Evolutionary conservation across 179 eudicot genomes (phyloP), one percentile per base, ranked within the genome.

Genomic region (Spergularia azorica): DNA sequence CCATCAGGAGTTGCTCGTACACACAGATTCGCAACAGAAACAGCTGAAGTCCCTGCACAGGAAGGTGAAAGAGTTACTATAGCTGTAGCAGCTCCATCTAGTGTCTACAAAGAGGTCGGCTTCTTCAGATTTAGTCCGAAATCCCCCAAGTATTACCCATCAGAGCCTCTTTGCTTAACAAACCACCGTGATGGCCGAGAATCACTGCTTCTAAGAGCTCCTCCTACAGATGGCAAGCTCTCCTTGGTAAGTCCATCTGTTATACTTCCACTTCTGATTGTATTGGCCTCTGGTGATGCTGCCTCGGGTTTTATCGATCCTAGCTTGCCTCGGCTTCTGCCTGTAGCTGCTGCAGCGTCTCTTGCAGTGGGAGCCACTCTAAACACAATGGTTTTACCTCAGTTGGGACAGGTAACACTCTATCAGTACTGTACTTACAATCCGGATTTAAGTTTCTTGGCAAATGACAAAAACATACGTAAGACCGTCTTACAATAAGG

Each of bases 51-150:
- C 63, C 99, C 99, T 62, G 99, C 97, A 61, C 97, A 87, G 75
- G 87, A 88, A 91, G 97, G 97, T 39, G 99, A 95, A 84, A 90
- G 99, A 84, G 97, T 95, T 56, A 95, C 97, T 66, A 84, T 95
- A 57, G 91, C 97, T 77, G 80, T 88, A 76, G 99, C 99, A 76
- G 97, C 97, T 80, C 97, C 97, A 76, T 82, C 91, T 60, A 91
- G 72, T 77, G 83, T 86, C 73, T 90, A 83, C 77, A 86, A 90
- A 83, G 90, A 89, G 72, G 84, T 95, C 51, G 99, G 99, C 17
- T 97, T 97, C 72, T 80, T 95, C 71, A 90, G 86, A 80, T 78
- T 95, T 61, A 90, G 87, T 84, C 90, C 97, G 9, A 90, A 87
- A 86, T 69, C 86, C 56, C 92, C 93, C 1, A 85, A 84, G 60